These are phyloP conservation scores for Panaeolus papilionaceus DNA, from an alignment of 768 basidiomycete genomes.

Conservation along the genomic window DNA sequence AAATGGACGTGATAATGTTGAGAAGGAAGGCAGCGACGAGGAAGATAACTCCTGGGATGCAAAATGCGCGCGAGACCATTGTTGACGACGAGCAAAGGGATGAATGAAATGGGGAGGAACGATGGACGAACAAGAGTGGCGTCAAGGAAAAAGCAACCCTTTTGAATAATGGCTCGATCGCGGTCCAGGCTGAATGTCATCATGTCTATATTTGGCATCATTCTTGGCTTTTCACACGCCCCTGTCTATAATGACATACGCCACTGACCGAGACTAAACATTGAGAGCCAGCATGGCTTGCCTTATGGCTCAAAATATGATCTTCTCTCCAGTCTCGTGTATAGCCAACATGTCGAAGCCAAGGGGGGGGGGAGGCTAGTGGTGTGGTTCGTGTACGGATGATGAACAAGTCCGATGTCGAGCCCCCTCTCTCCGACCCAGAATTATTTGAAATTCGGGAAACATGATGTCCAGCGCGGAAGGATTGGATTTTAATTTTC, in stretches of 20 bases:
- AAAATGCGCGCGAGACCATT: slow-evolving; percentile 52
- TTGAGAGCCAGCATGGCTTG: neutral
- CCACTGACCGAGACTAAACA: neutral
- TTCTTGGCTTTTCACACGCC: slow-evolving; percentile 1
- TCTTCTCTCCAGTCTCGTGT: neutral
- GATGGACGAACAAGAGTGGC: neutral
- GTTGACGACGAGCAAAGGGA: slow-evolving; percentile 15
- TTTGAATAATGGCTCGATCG: slow-evolving; percentile 5
- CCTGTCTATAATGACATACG: neutral
- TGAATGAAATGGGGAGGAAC: neutral
- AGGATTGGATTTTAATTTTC: no score
- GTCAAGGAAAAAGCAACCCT: neutral
- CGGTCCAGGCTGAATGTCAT: neutral
- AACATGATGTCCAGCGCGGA: neutral
- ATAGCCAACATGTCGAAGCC: neutral
- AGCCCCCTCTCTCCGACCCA: neutral
- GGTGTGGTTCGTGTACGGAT: neutral
- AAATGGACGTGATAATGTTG: slow-evolving; percentile 71
- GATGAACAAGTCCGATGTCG: neutral
- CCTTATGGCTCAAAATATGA: neutral
- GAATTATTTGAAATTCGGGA: neutral
- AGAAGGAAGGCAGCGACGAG: slow-evolving; percentile 66
- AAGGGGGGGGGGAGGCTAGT: neutral
- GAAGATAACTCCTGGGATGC: slow-evolving; percentile 65
- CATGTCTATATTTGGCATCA: slow-evolving; percentile 4